A percentile compares a stretch with the other conserved stretches of the same genome.
Conservation (phyloP, 768 basidiomycete species). For the Lentinula guzmanii region DNA sequence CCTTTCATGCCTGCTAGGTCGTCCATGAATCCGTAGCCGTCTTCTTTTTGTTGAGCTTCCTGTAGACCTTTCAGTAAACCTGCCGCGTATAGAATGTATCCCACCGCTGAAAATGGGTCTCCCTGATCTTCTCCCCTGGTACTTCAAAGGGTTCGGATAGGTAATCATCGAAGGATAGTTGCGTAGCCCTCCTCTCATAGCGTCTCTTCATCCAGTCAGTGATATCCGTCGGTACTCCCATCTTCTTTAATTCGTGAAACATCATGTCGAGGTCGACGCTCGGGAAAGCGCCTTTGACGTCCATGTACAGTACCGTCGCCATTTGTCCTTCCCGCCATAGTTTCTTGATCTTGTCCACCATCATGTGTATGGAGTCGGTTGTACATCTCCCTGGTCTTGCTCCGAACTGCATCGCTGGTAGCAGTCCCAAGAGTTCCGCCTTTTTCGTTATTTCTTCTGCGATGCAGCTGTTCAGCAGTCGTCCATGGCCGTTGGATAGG, state of each 20-base stretch:
- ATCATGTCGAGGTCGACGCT: conserved; percentile 14
- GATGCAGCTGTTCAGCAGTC: background rate
- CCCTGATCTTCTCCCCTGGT: conserved; percentile 20
- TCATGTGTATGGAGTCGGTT: conserved; percentile 21
- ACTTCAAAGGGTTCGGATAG: conserved; percentile 13
- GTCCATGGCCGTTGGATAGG: conserved; percentile 13
- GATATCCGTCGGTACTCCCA: conserved; percentile 16
- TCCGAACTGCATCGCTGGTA: conserved; percentile 22
- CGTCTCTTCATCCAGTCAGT: background rate
- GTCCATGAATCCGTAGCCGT: conserved; percentile 14
- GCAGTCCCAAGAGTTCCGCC: conserved; percentile 13
- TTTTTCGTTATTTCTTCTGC: background rate
- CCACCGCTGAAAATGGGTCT: conserved; percentile 16
- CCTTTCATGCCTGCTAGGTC: conserved; percentile 8
- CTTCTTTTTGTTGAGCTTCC: background rate
- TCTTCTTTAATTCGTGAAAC: conserved; percentile 15
- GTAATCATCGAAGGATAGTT: conserved; percentile 21
- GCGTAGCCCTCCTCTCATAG: conserved; percentile 7
- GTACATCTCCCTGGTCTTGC: conserved; percentile 22
- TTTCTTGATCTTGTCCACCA: conserved; percentile 15
- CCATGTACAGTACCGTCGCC: conserved; percentile 20
- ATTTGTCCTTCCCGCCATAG: conserved; percentile 17
- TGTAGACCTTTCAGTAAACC: conserved; percentile 13
- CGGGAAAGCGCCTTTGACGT: conserved; percentile 23
- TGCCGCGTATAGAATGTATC: conserved; percentile 17